Percentiles rank a stretch among this genome's conserved stretches.
These are phyloP conservation scores for Aspergillus panamensis DNA, from an alignment of 495 filamentous ascomycete species.

Conservation along the genomic window DNA sequence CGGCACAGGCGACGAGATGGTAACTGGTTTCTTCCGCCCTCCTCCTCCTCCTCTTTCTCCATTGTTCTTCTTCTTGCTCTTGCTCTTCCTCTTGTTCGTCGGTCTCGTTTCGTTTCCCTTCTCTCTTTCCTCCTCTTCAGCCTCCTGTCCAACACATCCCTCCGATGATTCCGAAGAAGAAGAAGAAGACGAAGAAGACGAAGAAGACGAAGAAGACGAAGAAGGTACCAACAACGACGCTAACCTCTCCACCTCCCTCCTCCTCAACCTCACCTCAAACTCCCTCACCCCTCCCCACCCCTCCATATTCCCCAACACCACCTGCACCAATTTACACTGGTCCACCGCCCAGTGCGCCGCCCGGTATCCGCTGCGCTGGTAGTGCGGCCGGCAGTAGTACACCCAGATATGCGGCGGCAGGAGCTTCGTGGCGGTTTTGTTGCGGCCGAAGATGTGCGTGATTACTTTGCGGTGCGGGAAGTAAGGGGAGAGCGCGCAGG, in stretches of 20 bases:
- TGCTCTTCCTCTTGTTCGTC: neutral
- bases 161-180: neutral
- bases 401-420: constrained; percentile 67
- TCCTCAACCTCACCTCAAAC: constrained; percentile 31
- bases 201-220: neutral
- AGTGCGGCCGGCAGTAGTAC: constrained; percentile 77
- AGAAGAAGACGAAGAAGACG: neutral
- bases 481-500: neutral
- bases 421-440: constrained; percentile 68
- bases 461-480: constrained; percentile 62
- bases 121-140: neutral
- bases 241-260: constrained; percentile 20
- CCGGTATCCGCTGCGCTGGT: constrained; percentile 71
- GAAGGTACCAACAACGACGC: neutral
- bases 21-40: constrained; percentile 19
- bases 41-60: neutral
- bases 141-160: neutral
- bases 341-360: constrained; percentile 54
- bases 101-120: neutral
- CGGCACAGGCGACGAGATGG: constrained; percentile 29
- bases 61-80: neutral
- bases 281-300: constrained; percentile 52
- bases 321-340: constrained; percentile 57
- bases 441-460: constrained; percentile 84
- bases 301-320: constrained; percentile 56